Base-by-base conservation (phyloP, 371 early-diverging fungal genomes). In the Capniomyces stellatus region DNA sequence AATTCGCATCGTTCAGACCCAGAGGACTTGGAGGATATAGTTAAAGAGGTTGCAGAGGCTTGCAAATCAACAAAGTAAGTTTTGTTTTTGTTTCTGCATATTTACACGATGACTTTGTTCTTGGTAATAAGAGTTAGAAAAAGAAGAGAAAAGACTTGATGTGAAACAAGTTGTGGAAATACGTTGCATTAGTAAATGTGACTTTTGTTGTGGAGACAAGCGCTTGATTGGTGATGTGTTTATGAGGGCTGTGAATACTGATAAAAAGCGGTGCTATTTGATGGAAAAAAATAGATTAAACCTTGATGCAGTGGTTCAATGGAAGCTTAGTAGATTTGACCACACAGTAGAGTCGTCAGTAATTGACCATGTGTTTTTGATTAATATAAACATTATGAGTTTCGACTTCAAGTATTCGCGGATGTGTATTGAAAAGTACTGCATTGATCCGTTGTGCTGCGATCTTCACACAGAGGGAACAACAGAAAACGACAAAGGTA, bases 371-470 rank as follows among this genome's bases (percentile, higher is more conserved):
- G 44, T 64, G 15, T 69, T 69, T 46, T 54, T 69, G 29, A 67
- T 62, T 30, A 69, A 69, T 51, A 60, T 60, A 19, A 67, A 67
- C 49, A 44, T 64, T 42, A 69, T 69, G 69, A 40, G 51, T 21
- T 69, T 57, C 54, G 67, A 67, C 43, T 28, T 67, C 40, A 59
- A 59, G 54, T 56, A 58, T 60, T 54, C 62, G 24, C 24, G 46
- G 41, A 28, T 52, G 23, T 69, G 69, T 55, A 55, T 64, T 40
- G 64, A 63, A 31, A 44, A 53, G 39, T 55, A 43, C 47, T 69
- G 69, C 46, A 61, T 61, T 6, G 67, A 69, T 43, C 69, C 69
- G 41, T 59, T 69, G 28, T 69, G 69, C 58, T 61, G 63, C 56
- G 66, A 67, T 49, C 57, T 67, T 51, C 67, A 67, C 39, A 57